Base-by-base conservation (phyloP, 2,329 filamentous ascomycete genomes). In the Thelonectria olida region DNA sequence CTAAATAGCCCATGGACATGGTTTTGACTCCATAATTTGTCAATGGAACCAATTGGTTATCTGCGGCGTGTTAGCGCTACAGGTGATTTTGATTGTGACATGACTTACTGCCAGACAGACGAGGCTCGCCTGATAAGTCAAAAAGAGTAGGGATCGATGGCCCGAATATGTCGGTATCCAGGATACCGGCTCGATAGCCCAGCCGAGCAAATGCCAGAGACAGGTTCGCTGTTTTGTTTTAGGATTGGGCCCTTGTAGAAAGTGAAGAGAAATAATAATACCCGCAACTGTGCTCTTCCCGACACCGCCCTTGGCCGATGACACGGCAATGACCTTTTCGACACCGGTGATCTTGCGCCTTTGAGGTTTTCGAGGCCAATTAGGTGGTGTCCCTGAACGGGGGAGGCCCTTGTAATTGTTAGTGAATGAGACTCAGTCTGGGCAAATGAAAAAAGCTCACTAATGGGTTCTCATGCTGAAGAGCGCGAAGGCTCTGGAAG, bases 1-100 rank as follows among this genome's bases (percentile, higher is more conserved):
- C 88, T 1, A 99, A 85, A 67, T 97, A 98, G 50, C 96, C 96
- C 92, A 99, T 98, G 0, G 94, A 97, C 96, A 99, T 99, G 55
- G 93, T 96, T 78, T 96, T 96, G 58, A 99, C 86, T 39, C 96
- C 96, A 80, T 98, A 98, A 74, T 97, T 97, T 20, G 92, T 93
- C 22, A 99, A 80, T 0, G 96, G 96, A 2, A 98, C 73, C 4
- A 99, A 85, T 71, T 93, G 90, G 72, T 94, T 93, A 68, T 91
- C 88, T 92, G 64, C 15, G 31, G 8, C 25, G 8, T 42, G 53
- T 72, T 5, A 73, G 53, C 10, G 20, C 10, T 7, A 15, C 6
- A 28, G 7, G 4, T 38, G 8, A 4, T 4, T 7, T 8, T 15
- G 20, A 15, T 10, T 2, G 15, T 23, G 5, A 12, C 13, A 12